Evolutionary conservation across 2,329 filamentous ascomycete genomes (phyloP).

Genomic region (Gremmenia infestans): DNA sequence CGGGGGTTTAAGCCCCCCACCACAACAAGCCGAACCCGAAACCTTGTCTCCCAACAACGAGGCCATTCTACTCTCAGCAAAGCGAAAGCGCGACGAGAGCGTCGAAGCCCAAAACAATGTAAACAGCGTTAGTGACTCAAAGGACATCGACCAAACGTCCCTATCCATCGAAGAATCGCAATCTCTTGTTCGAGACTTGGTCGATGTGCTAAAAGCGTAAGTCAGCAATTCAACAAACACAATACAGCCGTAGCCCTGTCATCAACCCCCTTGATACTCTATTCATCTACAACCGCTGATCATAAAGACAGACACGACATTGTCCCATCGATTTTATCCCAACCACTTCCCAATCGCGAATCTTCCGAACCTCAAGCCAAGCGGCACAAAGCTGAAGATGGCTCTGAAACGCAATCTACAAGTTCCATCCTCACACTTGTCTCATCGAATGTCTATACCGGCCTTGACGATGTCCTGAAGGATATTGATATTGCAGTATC

Average conservation of each 20-base stretch:
- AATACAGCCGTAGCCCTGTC: not conserved
- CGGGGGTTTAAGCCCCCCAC: constrained; percentile 37
- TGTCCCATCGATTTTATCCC: constrained; percentile 50
- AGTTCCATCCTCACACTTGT: constrained; percentile 38
- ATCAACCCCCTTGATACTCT: not conserved
- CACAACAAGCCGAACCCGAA: constrained; percentile 19
- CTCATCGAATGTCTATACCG: constrained; percentile 47
- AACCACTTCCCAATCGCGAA: constrained; percentile 42
- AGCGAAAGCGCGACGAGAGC: constrained; percentile 54
- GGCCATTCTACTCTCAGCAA: constrained; percentile 37
- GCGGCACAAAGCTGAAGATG: constrained; percentile 52
- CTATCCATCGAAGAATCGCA: constrained; percentile 30
- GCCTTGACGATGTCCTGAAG: constrained; percentile 60
- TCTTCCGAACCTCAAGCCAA: constrained; percentile 52
- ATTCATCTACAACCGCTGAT: constrained; percentile 25
- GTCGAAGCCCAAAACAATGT: constrained; percentile 33
- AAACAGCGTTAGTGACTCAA: constrained; percentile 24
- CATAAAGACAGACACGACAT: constrained; percentile 46
- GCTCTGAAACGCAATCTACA: constrained; percentile 39
- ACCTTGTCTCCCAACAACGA: constrained; percentile 19
- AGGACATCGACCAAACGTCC: constrained; percentile 12
- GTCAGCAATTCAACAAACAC: constrained; percentile 19
- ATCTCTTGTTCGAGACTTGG: constrained; percentile 38
- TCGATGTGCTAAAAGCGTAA: constrained; percentile 41
- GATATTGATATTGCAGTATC: constrained; percentile 49